A percentile compares a stretch with the other conserved stretches of the same genome.
These are phyloP conservation scores for Cenchrus fungigraminus DNA, from an alignment of 176 grass and related monocot species.

Conservation along the genomic window DNA sequence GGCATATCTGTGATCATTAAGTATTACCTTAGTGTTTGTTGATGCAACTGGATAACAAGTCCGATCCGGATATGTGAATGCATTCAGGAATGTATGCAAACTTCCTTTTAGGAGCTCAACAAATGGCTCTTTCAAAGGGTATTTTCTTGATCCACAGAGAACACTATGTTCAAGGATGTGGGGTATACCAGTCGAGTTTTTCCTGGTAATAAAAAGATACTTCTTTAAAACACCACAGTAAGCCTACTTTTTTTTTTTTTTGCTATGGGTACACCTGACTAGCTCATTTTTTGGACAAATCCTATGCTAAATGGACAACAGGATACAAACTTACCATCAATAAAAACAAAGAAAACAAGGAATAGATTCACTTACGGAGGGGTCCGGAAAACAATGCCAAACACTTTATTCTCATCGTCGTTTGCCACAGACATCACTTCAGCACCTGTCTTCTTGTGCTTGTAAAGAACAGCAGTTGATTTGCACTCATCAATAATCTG, in stretches of 20 bases:
- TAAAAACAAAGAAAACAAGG: slow-evolving; percentile 9
- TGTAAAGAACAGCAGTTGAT: slow-evolving; percentile 84
- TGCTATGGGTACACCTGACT: neutral
- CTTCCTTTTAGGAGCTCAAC: slow-evolving; percentile 98
- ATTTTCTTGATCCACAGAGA: slow-evolving; percentile 95
- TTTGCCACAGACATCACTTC: slow-evolving; percentile 96
- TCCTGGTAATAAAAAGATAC: slow-evolving; percentile 56
- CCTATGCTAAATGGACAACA: neutral
- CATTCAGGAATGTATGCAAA: slow-evolving; percentile 96
- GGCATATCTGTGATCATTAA: slow-evolving; percentile 29
- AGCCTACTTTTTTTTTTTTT: slow-evolving; percentile 7
- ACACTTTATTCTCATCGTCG: slow-evolving; percentile 95
- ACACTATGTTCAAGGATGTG: slow-evolving; percentile 99
- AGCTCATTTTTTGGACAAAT: slow-evolving; percentile 1
- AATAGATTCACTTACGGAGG: slow-evolving; percentile 78
- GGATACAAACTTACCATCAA: neutral
- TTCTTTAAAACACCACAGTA: slow-evolving; percentile 28
- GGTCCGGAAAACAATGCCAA: slow-evolving; percentile 96
- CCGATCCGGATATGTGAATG: slow-evolving; percentile 97
- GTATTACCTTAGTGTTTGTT: slow-evolving; percentile 85
- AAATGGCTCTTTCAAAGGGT: slow-evolving; percentile 99
- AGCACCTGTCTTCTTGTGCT: slow-evolving; percentile 93
- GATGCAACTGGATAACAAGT: slow-evolving; percentile 99
- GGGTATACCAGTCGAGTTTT: slow-evolving; percentile 98
- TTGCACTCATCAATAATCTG: slow-evolving; percentile 96